phyloP scores from a whole-genome alignment of 129 eudicot species.

The Lactuca sativa region DNA sequence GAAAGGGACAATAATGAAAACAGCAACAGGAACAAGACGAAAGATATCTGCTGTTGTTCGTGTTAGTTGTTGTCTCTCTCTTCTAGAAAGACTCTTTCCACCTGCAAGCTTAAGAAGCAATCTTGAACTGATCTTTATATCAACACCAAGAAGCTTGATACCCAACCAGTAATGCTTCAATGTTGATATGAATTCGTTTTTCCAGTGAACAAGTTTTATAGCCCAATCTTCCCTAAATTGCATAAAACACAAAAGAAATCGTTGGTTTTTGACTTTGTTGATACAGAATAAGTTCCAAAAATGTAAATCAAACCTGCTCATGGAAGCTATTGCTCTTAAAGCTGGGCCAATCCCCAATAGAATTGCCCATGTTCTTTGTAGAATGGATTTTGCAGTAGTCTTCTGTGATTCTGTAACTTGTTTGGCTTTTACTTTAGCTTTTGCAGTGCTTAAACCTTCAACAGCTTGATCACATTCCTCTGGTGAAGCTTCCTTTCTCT shows the following conservation, averaged over 20 bases:
- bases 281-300: not conserved
- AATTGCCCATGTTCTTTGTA: constrained; percentile 68
- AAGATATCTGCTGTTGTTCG: constrained; percentile 98
- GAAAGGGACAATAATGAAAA: constrained; percentile 92
- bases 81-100: constrained; percentile 91
- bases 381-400: constrained; percentile 40
- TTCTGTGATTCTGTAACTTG: constrained; percentile 58
- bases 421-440: constrained; percentile 80
- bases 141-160: constrained; percentile 81
- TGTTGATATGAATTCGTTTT: constrained; percentile 85
- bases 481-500: constrained; percentile 87
- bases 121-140: constrained; percentile 85
- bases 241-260: constrained; percentile 15
- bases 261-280: not conserved
- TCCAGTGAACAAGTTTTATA: constrained; percentile 84
- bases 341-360: constrained; percentile 91
- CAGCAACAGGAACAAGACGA: constrained; percentile 98
- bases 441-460: constrained; percentile 73
- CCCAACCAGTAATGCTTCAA: constrained; percentile 98
- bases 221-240: constrained; percentile 90
- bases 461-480: constrained; percentile 97
- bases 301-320: constrained; percentile 65
- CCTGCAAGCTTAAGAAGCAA: constrained; percentile 84
- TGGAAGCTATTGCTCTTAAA: constrained; percentile 74
- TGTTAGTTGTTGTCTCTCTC: constrained; percentile 97